Conservation (phyloP, 2,329 filamentous ascomycete species). For the Fusarium sp. region DNA sequence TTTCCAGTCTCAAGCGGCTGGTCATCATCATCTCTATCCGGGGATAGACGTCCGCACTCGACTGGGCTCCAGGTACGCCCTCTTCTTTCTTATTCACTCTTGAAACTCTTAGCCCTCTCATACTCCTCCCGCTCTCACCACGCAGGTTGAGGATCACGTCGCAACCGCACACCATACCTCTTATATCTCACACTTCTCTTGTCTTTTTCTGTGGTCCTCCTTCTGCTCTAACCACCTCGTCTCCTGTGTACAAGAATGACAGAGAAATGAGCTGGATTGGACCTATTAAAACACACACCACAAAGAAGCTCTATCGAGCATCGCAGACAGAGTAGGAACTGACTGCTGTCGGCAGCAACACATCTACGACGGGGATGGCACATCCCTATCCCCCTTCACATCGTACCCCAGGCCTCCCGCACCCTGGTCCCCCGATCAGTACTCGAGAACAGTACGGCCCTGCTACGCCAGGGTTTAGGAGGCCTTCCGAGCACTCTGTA, state of each 20-base stretch:
- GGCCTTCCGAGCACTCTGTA: constrained; percentile 61
- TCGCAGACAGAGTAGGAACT: constrained; percentile 32
- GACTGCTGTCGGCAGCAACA: constrained; percentile 56
- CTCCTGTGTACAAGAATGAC: background rate
- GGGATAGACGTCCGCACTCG: constrained; percentile 66
- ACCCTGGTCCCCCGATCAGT: constrained; percentile 62
- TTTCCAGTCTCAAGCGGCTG: constrained; percentile 59
- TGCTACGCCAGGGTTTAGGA: constrained; percentile 64
- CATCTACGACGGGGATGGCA: constrained; percentile 67
- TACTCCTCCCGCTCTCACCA: constrained; percentile 9
- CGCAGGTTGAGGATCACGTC: constrained; percentile 1
- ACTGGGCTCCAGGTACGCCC: constrained; percentile 67
- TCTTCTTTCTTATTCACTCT: constrained; percentile 3
- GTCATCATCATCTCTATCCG: constrained; percentile 59
- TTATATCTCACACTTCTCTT: background rate
- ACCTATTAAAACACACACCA: constrained; percentile 11
- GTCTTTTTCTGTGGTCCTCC: background rate
- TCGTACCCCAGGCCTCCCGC: constrained; percentile 64
- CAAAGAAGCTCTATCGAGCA: constrained; percentile 10
- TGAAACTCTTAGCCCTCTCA: constrained; percentile 2
- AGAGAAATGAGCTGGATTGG: constrained; percentile 12
- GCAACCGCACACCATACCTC: constrained; percentile 7
- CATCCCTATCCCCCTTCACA: constrained; percentile 61
- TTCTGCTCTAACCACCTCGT: background rate
- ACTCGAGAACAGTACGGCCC: constrained; percentile 67